Percentiles rank a stretch among this genome's conserved stretches.
phyloP scores from a whole-genome alignment of 208 protist species.

The Willaertia magna region DNA sequence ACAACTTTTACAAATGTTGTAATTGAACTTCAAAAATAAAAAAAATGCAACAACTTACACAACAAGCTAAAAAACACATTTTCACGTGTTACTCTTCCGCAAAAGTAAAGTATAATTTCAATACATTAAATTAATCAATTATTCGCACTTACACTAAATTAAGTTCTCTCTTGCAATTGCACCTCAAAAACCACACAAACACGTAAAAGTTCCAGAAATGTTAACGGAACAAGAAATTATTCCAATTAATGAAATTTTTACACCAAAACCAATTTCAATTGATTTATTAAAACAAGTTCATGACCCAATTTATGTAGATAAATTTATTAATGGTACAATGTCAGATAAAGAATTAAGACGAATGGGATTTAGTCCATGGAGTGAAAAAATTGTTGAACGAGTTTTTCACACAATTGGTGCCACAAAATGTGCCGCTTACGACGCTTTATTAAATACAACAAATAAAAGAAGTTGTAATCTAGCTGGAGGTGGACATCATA shows the following conservation, averaged over 20 bases:
- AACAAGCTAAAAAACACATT: too few species aligned
- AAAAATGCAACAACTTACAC: too few species aligned
- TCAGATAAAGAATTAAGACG: neutral
- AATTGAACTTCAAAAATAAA: too few species aligned
- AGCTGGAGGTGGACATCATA: conserved; percentile 24
- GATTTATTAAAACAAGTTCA: neutral
- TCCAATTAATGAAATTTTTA: neutral
- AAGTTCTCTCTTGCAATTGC: too few species aligned
- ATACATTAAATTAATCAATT: too few species aligned
- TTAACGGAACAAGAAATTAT: neutral
- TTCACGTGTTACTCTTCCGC: too few species aligned
- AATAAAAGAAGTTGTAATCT: neutral
- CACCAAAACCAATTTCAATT: neutral
- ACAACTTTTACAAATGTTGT: too few species aligned
- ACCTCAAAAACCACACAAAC: too few species aligned
- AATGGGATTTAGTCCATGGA: neutral
- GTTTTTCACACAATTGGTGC: neutral
- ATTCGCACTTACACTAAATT: too few species aligned
- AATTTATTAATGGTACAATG: neutral
- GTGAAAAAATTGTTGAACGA: neutral
- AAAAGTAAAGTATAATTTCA: too few species aligned
- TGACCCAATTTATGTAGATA: neutral
- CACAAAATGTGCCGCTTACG: neutral
- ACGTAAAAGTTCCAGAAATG: neutral
- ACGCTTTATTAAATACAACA: neutral